A percentile compares a stretch with the other conserved stretches of the same genome.
These are phyloP conservation scores for Lactarius indigo DNA, from an alignment of 768 basidiomycete species.

Conservation along the genomic window DNA sequence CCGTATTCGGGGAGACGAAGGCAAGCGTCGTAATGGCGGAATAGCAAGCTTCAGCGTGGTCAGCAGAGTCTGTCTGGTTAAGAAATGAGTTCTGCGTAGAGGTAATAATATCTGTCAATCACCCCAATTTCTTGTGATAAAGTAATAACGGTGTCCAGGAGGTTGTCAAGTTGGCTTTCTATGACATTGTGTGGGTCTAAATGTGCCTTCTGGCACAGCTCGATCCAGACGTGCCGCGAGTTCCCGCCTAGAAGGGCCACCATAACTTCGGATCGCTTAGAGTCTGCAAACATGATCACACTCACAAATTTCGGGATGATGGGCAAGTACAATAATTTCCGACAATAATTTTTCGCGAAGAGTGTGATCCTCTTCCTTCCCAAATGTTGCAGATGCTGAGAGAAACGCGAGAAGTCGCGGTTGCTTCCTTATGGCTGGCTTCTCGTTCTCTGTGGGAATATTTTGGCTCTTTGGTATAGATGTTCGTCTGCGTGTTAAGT, in stretches of 20 bases:
- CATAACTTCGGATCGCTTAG: neutral
- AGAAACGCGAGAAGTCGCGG: constrained; percentile 51
- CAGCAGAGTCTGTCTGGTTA: constrained; percentile 3
- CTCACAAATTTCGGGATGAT: constrained; percentile 67
- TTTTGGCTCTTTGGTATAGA: constrained; percentile 29
- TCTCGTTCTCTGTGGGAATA: constrained; percentile 37
- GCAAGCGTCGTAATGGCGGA: constrained; percentile 69
- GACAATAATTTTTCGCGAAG: constrained; percentile 47
- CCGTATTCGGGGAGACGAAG: constrained; percentile 70
- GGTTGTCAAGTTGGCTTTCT: constrained; percentile 43
- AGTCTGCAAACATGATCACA: constrained; percentile 19
- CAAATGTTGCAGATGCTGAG: constrained; percentile 47
- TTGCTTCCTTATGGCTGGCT: constrained; percentile 47
- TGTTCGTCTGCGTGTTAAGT: constrained; percentile 41
- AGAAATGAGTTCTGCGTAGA: neutral
- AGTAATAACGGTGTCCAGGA: constrained; percentile 35
- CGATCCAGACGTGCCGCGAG: constrained; percentile 71
- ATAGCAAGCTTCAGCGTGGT: constrained; percentile 57
- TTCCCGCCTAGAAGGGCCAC: constrained; percentile 37
- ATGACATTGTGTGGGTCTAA: constrained; percentile 66
- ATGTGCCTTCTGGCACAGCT: constrained; percentile 65
- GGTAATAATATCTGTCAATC: constrained; percentile 34
- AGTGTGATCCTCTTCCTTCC: constrained; percentile 39
- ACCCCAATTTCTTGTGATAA: constrained; percentile 14
- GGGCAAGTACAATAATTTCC: constrained; percentile 62